These are phyloP conservation scores for Lentinula boryana DNA, from an alignment of 768 basidiomycete species.

Conservation along the genomic window DNA sequence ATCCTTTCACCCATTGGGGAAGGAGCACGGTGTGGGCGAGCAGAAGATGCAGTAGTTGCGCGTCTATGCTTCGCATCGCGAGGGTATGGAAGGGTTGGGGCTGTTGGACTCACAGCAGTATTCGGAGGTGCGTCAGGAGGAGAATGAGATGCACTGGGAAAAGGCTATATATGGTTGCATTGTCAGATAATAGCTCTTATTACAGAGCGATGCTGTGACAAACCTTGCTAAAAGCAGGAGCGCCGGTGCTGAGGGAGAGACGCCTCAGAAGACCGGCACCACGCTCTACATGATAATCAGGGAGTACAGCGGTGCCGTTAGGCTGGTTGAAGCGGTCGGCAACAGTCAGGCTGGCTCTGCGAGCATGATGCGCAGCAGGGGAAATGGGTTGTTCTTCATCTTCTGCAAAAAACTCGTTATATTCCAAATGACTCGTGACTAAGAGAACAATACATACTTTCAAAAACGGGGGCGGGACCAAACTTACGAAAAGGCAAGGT, in stretches of 20 bases:
- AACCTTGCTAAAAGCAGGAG: conserved; percentile 43
- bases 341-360: conserved; percentile 55
- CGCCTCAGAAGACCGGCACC: conserved; percentile 69
- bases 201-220: conserved; percentile 15
- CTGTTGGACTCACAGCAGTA: conserved; percentile 35
- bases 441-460: conserved; percentile 38
- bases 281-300: conserved; percentile 52
- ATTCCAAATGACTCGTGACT: neutral
- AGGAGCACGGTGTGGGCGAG: conserved; percentile 59
- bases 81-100: conserved; percentile 20
- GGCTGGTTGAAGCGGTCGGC: conserved; percentile 48
- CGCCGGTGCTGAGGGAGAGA: conserved; percentile 59
- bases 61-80: conserved; percentile 39
- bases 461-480: conserved; percentile 48
- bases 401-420: conserved; percentile 19
- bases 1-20: conserved; percentile 91
- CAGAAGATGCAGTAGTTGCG: conserved; percentile 52
- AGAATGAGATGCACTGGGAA: conserved; percentile 17
- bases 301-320: conserved; percentile 29
- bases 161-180: conserved; percentile 17
- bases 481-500: conserved; percentile 65
- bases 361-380: conserved; percentile 41
- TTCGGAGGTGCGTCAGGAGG: conserved; percentile 44
- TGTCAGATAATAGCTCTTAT: conserved; percentile 8
- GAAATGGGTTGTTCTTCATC: conserved; percentile 33